Evolutionary conservation across 441 rosid genomes (phyloP).

Genomic region (Gossypium trilobum): DNA sequence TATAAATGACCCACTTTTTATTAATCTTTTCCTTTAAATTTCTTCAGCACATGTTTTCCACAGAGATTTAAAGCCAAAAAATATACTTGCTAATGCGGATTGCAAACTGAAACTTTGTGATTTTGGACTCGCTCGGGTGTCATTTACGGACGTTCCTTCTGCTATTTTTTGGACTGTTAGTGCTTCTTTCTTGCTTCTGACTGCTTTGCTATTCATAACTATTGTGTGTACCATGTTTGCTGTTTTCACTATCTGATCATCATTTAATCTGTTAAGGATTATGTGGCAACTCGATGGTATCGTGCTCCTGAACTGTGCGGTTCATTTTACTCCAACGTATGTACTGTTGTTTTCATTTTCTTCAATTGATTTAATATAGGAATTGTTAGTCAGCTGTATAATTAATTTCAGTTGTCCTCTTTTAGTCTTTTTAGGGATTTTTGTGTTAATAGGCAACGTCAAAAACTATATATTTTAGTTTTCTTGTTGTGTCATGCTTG

Average conservation of each 20-base stretch:
- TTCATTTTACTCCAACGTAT: conserved; percentile 85
- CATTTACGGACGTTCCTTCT: conserved; percentile 86
- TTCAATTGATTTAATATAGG: conserved; percentile 6
- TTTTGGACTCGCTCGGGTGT: conserved; percentile 94
- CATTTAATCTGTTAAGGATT: conserved; percentile 52
- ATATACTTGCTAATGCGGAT: conserved; percentile 93
- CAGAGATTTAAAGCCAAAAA: conserved; percentile 87
- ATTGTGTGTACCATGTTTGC: neutral
- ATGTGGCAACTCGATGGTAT: conserved; percentile 98
- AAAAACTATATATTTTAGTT: neutral
- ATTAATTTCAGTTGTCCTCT: neutral
- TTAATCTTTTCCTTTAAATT: conserved; percentile 1
- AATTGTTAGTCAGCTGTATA: neutral
- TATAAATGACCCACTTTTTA: neutral
- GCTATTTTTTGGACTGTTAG: conserved; percentile 98
- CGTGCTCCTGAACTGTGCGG: conserved; percentile 99
- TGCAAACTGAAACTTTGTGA: conserved; percentile 96
- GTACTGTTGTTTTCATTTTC: neutral
- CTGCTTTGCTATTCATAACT: neutral
- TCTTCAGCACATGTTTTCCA: conserved; percentile 85
- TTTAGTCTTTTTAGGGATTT: no score
- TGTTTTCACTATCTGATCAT: conserved; percentile 8
- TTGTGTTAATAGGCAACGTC: neutral
- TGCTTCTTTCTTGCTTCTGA: conserved; percentile 24
- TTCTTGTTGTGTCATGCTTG: neutral